phyloP scores from a whole-genome alignment of 1,284 basidiomycete genomes.

The Cystobasidium pallidum region DNA sequence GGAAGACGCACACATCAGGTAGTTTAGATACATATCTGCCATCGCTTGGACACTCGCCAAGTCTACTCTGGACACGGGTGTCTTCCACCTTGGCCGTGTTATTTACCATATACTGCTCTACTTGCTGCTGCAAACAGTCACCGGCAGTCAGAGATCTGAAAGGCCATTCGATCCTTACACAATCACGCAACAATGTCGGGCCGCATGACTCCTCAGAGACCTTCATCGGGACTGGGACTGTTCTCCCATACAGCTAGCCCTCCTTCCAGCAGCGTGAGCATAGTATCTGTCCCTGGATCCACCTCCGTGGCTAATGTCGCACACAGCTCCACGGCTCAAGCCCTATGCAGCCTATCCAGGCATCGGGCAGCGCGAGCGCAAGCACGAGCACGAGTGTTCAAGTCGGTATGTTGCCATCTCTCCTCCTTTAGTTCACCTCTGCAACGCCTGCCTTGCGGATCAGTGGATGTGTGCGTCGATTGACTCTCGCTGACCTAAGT shows the following conservation, averaged over 20 bases:
- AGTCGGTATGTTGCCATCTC: conserved; percentile 35
- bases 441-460: too few relatives aligned
- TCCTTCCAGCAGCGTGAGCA: background rate
- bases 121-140: too few relatives aligned
- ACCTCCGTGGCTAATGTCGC: background rate
- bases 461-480: too few relatives aligned
- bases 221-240: conserved; percentile 16
- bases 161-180: background rate
- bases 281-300: background rate
- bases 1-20: background rate
- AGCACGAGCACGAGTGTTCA: conserved; percentile 43
- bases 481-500: background rate
- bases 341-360: background rate
- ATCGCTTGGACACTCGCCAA: too few relatives aligned
- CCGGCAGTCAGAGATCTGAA: too few relatives aligned
- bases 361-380: background rate
- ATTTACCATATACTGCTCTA: too few relatives aligned
- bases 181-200: conserved; percentile 12
- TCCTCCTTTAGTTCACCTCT: background rate
- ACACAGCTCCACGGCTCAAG: background rate
- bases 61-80: too few relatives aligned
- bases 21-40: too few relatives aligned
- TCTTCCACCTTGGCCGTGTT: too few relatives aligned
- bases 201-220: conserved; percentile 31
- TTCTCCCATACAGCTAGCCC: conserved; percentile 4